Conservation (phyloP, 352 stramenopile species). For the Hyaloperonospora brassicae region DNA sequence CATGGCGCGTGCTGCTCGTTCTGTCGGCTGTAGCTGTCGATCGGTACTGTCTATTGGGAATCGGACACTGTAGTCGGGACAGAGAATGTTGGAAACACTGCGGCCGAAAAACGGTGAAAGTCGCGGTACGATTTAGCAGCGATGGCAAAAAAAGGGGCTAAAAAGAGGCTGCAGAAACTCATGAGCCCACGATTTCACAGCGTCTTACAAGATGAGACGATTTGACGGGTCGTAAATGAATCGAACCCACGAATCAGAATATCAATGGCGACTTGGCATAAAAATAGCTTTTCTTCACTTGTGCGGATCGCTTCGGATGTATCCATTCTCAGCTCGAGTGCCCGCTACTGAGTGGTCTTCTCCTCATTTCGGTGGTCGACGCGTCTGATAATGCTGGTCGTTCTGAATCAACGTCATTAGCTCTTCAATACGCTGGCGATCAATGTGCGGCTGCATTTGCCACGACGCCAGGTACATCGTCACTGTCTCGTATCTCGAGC, state of each 20-base stretch:
- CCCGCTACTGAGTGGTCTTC: not conserved
- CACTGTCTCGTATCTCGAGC: constrained; percentile 52
- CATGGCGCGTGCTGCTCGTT: constrained; percentile 16
- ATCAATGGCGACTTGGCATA: too few relatives aligned
- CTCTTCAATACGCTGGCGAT: constrained; percentile 54
- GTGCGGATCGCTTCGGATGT: too few relatives aligned
- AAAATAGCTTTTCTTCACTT: too few relatives aligned
- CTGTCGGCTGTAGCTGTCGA: constrained; percentile 5
- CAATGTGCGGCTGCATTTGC: constrained; percentile 82
- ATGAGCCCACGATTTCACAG: too few relatives aligned
- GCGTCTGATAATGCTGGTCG: constrained; percentile 40
- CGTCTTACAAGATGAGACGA: too few relatives aligned
- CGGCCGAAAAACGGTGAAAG: too few relatives aligned
- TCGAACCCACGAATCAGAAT: too few relatives aligned
- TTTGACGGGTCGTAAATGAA: too few relatives aligned
- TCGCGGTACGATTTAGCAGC: too few relatives aligned
- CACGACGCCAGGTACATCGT: constrained; percentile 74
- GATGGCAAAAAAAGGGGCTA: not conserved
- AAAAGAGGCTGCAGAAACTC: too few relatives aligned
- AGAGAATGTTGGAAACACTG: constrained; percentile 3
- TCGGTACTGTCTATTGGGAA: constrained; percentile 12
- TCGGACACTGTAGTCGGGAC: constrained; percentile 1
- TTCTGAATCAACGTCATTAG: constrained; percentile 55
- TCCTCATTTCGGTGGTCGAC: constrained; percentile 7
- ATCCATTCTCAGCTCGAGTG: not conserved